phyloP scores from a whole-genome alignment of 495 filamentous ascomycete genomes.

The Penicillium crystallinum region DNA sequence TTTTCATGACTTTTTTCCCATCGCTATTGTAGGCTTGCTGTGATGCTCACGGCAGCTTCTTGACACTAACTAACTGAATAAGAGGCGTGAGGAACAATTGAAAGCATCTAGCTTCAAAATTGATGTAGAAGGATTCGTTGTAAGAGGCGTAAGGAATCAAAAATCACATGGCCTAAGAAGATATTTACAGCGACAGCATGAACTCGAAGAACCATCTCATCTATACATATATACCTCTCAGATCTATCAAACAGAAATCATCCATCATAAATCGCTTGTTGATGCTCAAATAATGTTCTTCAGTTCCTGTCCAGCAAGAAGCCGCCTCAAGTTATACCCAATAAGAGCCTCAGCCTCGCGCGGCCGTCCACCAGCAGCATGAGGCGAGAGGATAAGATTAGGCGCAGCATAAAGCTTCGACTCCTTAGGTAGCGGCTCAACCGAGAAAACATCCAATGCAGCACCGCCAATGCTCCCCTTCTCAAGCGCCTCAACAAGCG shows the following conservation, averaged over 20 bases:
- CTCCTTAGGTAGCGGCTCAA: constrained; percentile 44
- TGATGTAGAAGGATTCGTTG: too few relatives aligned
- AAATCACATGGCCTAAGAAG: background rate
- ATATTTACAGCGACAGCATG: background rate
- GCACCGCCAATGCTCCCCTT: constrained; percentile 45
- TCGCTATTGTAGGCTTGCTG: too few relatives aligned
- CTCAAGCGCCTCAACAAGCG: constrained; percentile 59
- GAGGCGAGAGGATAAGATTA: constrained; percentile 56
- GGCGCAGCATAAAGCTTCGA: constrained; percentile 47
- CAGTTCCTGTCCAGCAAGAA: constrained; percentile 48
- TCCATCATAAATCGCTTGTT: background rate
- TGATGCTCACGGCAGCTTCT: too few relatives aligned
- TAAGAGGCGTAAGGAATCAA: too few relatives aligned
- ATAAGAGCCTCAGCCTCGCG: constrained; percentile 47
- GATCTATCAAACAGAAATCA: background rate
- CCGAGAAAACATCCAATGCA: constrained; percentile 62
- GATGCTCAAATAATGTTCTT: constrained; percentile 41
- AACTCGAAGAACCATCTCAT: background rate
- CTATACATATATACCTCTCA: background rate
- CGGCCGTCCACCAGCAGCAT: constrained; percentile 63
- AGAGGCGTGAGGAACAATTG: too few relatives aligned
- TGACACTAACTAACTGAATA: too few relatives aligned
- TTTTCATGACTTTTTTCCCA: too few relatives aligned
- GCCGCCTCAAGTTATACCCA: constrained; percentile 47
- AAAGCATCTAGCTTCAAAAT: too few relatives aligned